phyloP scores from a whole-genome alignment of 192 early-diverging fungal genomes.

The Coemansia sp. region DNA sequence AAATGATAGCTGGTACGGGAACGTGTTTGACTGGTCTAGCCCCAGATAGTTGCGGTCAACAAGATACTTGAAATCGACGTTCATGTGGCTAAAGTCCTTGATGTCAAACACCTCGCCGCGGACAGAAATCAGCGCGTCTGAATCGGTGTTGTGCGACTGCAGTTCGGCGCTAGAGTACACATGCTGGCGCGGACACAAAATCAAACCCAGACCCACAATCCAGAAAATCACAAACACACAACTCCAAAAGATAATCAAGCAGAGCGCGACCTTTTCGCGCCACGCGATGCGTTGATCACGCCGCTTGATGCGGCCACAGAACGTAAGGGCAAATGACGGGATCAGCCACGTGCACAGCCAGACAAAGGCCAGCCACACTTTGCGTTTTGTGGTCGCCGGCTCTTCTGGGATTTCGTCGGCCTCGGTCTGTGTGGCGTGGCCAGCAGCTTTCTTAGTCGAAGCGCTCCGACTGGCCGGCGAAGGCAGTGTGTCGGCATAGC shows the following conservation, averaged over 20 bases:
- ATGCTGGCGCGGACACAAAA: constrained; percentile 72
- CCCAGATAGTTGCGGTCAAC: constrained; percentile 61
- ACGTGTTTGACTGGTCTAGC: constrained; percentile 60
- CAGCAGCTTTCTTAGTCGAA: constrained; percentile 25
- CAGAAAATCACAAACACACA: constrained; percentile 81
- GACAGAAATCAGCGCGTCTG: constrained; percentile 64
- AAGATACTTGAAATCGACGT: constrained; percentile 52
- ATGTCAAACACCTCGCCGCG: constrained; percentile 84
- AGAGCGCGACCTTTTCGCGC: constrained; percentile 96
- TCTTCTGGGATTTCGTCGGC: constrained; percentile 59
- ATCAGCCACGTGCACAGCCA: constrained; percentile 58
- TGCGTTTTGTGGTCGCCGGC: constrained; percentile 43
- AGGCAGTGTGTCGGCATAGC: constrained; percentile 19
- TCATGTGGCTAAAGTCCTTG: constrained; percentile 57
- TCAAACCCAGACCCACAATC: constrained; percentile 70
- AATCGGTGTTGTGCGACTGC: constrained; percentile 49
- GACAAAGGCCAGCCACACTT: constrained; percentile 46
- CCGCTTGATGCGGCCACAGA: constrained; percentile 76
- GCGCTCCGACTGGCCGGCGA: constrained; percentile 15
- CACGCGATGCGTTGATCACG: constrained; percentile 86
- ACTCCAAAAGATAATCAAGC: constrained; percentile 76
- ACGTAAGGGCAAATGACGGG: constrained; percentile 63
- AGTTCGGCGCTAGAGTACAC: constrained; percentile 71
- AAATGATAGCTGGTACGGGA: constrained; percentile 67
- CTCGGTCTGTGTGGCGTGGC: constrained; percentile 35